Evolutionary conservation across 768 basidiomycete genomes (phyloP).

Genomic region (Tylopilus plumbeoviolaceoides): DNA sequence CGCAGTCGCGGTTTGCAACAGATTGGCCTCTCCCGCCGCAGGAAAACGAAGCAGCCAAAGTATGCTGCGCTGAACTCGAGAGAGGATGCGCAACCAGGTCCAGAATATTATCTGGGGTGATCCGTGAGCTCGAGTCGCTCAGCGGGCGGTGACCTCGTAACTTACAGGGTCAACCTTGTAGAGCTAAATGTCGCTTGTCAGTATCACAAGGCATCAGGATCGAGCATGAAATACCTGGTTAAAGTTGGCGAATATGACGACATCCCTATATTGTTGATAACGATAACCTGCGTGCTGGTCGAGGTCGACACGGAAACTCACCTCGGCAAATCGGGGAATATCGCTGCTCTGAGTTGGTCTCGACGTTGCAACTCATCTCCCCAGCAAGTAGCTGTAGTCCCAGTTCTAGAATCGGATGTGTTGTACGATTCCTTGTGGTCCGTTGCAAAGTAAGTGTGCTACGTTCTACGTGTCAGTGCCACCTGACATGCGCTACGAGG

Average conservation of each 20-base stretch:
- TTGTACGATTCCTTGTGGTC: slow-evolving; percentile 47
- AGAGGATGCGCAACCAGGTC: slow-evolving; percentile 47
- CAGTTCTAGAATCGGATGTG: slow-evolving; percentile 11
- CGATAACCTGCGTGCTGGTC: neutral
- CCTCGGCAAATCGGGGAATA: slow-evolving; percentile 45
- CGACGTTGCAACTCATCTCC: slow-evolving; percentile 37
- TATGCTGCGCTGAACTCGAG: slow-evolving; percentile 41
- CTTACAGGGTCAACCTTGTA: slow-evolving; percentile 45
- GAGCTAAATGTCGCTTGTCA: slow-evolving; percentile 27
- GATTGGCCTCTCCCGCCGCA: slow-evolving; percentile 41
- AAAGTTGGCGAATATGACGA: slow-evolving; percentile 50
- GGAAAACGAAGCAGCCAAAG: slow-evolving; percentile 55
- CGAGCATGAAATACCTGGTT: slow-evolving; percentile 39
- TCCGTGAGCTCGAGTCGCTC: slow-evolving; percentile 1
- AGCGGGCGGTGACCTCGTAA: neutral
- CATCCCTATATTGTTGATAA: slow-evolving; percentile 29
- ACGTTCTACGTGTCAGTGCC: slow-evolving; percentile 1
- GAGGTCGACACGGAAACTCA: slow-evolving; percentile 16
- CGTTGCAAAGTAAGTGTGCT: slow-evolving; percentile 48
- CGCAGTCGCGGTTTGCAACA: slow-evolving; percentile 36
- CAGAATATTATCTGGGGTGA: slow-evolving; percentile 37
- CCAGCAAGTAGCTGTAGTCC: slow-evolving; percentile 31
- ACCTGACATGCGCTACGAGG: neutral
- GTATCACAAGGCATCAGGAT: slow-evolving; percentile 1
- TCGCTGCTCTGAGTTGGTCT: slow-evolving; percentile 31